Evolutionary conservation across 2,329 filamentous ascomycete species (phyloP).

Genomic region (Paradendryphiella salina): DNA sequence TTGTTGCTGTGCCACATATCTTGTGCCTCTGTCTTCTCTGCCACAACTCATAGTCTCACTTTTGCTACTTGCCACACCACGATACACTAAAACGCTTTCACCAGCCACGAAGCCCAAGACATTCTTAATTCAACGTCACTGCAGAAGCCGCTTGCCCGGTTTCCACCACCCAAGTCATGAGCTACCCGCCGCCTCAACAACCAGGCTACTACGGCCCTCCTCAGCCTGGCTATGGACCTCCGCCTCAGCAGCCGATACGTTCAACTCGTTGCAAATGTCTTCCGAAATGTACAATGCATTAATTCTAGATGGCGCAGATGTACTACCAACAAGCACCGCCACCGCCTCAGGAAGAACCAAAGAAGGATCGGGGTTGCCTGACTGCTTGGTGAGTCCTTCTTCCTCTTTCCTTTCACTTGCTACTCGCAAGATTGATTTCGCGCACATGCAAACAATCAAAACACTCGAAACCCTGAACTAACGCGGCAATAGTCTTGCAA

Average conservation of each 20-base stretch:
- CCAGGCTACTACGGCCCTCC: conserved; percentile 34
- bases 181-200: conserved; percentile 22
- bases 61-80: conserved; percentile 5
- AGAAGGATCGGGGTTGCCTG: conserved; percentile 43
- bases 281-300: no score
- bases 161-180: conserved; percentile 14
- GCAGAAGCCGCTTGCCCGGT: neutral
- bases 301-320: conserved; percentile 27
- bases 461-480: neutral
- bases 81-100: conserved; percentile 9
- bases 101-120: conserved; percentile 17
- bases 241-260: conserved; percentile 38
- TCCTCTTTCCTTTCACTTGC: neutral
- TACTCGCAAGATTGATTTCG: neutral
- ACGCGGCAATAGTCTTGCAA: conserved; percentile 32
- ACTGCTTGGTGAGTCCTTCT: conserved; percentile 33
- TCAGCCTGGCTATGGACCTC: conserved; percentile 30
- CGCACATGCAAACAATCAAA: no score
- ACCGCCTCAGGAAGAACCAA: conserved; percentile 27
- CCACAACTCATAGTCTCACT: conserved; percentile 11
- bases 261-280: no score
- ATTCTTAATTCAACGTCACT: conserved; percentile 18
- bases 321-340: conserved; percentile 38
- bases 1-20: conserved; percentile 10
- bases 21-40: conserved; percentile 13